Conservation (phyloP, 2,329 filamentous ascomycete genomes). For the Aaosphaeria pasadenensis region DNA sequence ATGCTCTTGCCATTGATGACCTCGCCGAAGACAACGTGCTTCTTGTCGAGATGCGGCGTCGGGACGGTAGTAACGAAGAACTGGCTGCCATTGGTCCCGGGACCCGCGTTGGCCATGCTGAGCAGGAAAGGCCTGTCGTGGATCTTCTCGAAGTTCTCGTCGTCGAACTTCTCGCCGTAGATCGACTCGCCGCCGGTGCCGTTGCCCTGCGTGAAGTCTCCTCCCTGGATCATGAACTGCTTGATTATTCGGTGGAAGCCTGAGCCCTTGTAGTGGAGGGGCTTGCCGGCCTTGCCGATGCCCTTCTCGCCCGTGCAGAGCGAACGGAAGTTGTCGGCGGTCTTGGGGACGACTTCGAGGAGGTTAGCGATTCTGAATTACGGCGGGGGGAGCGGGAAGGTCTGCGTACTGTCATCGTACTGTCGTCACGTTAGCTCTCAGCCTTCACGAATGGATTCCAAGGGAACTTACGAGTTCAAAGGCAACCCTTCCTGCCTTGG, state of each 20-base stretch:
- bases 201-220: constrained; percentile 93
- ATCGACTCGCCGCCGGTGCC: constrained; percentile 96
- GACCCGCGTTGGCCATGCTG: constrained; percentile 97
- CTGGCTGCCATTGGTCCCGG: constrained; percentile 92
- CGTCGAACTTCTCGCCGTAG: constrained; percentile 94
- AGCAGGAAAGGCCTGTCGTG: constrained; percentile 91
- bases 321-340: constrained; percentile 91
- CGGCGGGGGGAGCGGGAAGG: background rate
- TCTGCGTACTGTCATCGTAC: constrained; percentile 43
- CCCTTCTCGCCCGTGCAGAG: constrained; percentile 97
- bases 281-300: constrained; percentile 73
- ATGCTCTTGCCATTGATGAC: constrained; percentile 91
- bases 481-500: constrained; percentile 71
- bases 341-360: constrained; percentile 74
- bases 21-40: constrained; percentile 97
- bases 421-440: constrained; percentile 4
- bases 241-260: constrained; percentile 97
- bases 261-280: constrained; percentile 88
- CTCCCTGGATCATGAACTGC: constrained; percentile 97
- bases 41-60: constrained; percentile 92
- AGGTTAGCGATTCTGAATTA: background rate
- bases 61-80: constrained; percentile 97
- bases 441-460: too few relatives aligned
- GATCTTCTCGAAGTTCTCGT: constrained; percentile 91
- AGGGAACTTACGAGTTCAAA: constrained; percentile 70